Percentiles rank a stretch among this genome's conserved stretches.
Conservation (phyloP, 2,329 filamentous ascomycete genomes). For the Ophiostoma sp. region DNA sequence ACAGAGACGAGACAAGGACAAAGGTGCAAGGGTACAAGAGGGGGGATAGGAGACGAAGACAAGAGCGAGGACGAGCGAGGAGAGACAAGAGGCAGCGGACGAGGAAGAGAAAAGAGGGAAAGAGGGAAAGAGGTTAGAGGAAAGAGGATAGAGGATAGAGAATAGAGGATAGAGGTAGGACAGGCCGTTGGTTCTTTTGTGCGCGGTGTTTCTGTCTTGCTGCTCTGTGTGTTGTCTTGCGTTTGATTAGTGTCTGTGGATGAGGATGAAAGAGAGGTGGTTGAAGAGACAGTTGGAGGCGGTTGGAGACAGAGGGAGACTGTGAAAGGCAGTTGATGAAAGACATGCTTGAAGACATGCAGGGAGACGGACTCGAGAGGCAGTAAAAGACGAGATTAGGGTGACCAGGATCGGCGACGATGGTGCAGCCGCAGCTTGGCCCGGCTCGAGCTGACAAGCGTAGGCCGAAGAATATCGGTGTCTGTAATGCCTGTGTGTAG, state of each 20-base stretch:
- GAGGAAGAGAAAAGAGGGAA: too few relatives aligned
- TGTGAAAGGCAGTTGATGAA: not conserved
- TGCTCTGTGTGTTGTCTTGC: not conserved
- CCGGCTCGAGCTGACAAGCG: not conserved
- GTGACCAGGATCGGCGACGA: not conserved
- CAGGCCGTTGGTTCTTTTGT: constrained; percentile 9
- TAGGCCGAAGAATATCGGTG: too few relatives aligned
- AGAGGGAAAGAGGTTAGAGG: too few relatives aligned
- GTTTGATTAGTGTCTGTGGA: not conserved
- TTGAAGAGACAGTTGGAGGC: not conserved
- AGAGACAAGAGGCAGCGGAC: not conserved
- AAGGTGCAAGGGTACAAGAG: not conserved
- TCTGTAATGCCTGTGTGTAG: too few relatives aligned
- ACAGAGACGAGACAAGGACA: not conserved
- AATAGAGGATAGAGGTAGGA: not conserved
- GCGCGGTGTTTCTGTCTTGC: not conserved
- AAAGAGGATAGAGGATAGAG: too few relatives aligned
- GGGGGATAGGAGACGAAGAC: not conserved
- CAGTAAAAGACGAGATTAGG: constrained; percentile 7
- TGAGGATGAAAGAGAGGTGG: not conserved
- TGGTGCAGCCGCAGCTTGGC: not conserved
- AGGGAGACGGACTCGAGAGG: not conserved
- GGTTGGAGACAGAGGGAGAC: not conserved
- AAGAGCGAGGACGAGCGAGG: not conserved
- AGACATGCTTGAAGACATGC: not conserved